Percentiles rank a stretch among this genome's conserved stretches.
Conservation (phyloP, 1,284 basidiomycete species). For the Microbotryum scabiosae region DNA sequence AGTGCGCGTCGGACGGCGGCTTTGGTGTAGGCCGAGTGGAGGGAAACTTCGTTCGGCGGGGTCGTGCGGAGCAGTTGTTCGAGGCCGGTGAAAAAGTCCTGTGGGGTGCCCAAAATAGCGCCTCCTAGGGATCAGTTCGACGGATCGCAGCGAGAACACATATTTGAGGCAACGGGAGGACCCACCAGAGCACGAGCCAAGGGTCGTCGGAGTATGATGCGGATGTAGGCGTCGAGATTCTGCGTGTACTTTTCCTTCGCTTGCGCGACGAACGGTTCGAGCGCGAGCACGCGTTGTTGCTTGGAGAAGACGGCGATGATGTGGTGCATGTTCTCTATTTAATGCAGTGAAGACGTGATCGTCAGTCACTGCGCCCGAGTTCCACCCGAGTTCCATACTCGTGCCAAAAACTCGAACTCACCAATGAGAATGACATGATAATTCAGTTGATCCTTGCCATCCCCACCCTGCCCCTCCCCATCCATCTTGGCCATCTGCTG, state of each 20-base stretch:
- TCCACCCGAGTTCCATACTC: neutral
- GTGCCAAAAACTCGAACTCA: slow-evolving; percentile 43
- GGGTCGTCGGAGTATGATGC: slow-evolving; percentile 73
- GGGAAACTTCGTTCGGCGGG: slow-evolving; percentile 66
- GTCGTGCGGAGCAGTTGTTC: slow-evolving; percentile 76
- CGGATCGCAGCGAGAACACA: neutral
- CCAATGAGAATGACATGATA: slow-evolving; percentile 93
- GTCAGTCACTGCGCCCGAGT: neutral
- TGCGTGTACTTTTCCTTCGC: slow-evolving; percentile 81
- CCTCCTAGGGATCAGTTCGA: too few species aligned
- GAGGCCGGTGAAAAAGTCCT: slow-evolving; percentile 93
- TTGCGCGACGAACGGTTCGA: slow-evolving; percentile 58
- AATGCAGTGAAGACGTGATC: too few species aligned
- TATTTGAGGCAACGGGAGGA: slow-evolving; percentile 23
- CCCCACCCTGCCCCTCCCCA: slow-evolving; percentile 48
- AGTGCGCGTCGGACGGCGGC: slow-evolving; percentile 71
- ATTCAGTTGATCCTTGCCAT: slow-evolving; percentile 93
- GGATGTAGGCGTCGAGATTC: slow-evolving; percentile 75
- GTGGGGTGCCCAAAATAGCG: neutral
- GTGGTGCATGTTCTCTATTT: slow-evolving; percentile 87
- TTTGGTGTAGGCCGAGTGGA: slow-evolving; percentile 68
- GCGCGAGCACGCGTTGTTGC: slow-evolving; percentile 35
- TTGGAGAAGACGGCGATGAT: slow-evolving; percentile 53
- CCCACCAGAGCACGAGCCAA: slow-evolving; percentile 80
- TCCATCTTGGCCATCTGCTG: slow-evolving; percentile 92